Evolutionary conservation across 805 yeast species (phyloP), one percentile per base, ranked within the genome.

Genomic region (Barnettozyma wickerhamii): DNA sequence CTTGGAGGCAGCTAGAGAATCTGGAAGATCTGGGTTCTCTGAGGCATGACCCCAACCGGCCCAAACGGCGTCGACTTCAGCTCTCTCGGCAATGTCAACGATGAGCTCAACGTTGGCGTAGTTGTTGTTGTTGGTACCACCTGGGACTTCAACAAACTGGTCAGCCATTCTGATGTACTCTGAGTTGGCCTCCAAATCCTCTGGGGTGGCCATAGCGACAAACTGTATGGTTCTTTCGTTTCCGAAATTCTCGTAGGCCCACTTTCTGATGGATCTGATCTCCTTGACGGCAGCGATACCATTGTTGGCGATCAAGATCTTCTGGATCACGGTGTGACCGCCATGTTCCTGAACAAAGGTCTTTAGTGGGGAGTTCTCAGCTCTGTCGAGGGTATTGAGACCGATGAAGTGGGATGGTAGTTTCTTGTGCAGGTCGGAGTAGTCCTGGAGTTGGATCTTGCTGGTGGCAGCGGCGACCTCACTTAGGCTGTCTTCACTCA

Each of bases 21-120:
- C 99, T 21, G 99, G 99, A 51, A 93, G 77, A 35, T 71, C 64
- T 20, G 99, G 99, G 68, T 95, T 91, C 71, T 93, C 99, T n/a
- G 96, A 87, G 21, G 99, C 99, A 63, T 95, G 99, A 57, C 99
- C 99, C 99, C 99, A 93, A 57, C 99, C 99, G 27, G 99, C 99
- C 99, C 99, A 93, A 43, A 93, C 99, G 19, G 99, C 99, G 63
- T 93, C 95, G 42, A 86, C 97, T 51, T 87, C 79, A 33, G 95
- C 84, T 70, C 97, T 84, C 69, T 93, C 99, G 28, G 99, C 99
- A 36, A 93, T 72, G 57, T 93, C 99, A 35, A 93, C 97, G 63
- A 93, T 93, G 47, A 93, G 73, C 52, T 93, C 99, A 47, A 93
- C 99, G 60, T 93, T 93, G 55, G 99, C 99, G 62, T 90, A 90